Evolutionary conservation across 176 grass and related monocot species (phyloP).

Genomic region (Rhynchospora pubera): DNA sequence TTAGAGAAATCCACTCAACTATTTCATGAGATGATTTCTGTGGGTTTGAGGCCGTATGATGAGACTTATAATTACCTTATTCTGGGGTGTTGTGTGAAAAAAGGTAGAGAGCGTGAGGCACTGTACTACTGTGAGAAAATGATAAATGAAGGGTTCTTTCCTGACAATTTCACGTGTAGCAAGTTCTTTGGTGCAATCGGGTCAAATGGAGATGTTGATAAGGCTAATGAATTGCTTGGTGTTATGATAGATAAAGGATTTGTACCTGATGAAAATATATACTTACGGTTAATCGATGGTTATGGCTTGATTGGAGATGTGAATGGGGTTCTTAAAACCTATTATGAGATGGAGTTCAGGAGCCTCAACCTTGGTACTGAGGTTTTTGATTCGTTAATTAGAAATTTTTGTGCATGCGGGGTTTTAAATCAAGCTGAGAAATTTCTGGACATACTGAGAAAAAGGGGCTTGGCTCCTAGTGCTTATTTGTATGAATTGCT

Average conservation of each 20-base stretch:
- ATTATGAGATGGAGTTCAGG: conserved; percentile 67
- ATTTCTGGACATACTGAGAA: conserved; percentile 35
- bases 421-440: conserved; percentile 65
- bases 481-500: conserved; percentile 37
- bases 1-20: conserved; percentile 31
- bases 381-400: conserved; percentile 37
- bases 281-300: conserved; percentile 41
- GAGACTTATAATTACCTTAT: conserved; percentile 57
- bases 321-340: conserved; percentile 48
- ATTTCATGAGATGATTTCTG: conserved; percentile 56
- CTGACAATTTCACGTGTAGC: conserved; percentile 28
- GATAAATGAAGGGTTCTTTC: conserved; percentile 48
- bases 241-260: conserved; percentile 43
- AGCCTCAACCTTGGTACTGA: conserved; percentile 17
- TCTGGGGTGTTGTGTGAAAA: conserved; percentile 33
- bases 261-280: conserved; percentile 41
- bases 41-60: conserved; percentile 59
- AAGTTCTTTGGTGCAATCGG: conserved; percentile 39
- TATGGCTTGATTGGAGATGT: conserved; percentile 35
- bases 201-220: conserved; percentile 32
- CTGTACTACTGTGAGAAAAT: conserved; percentile 47
- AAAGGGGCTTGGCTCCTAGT: conserved; percentile 28
- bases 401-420: conserved; percentile 49
- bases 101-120: conserved; percentile 32
- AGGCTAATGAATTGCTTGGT: conserved; percentile 45